These are phyloP conservation scores for Orbilia oligospora DNA, from an alignment of 2,329 filamentous ascomycete species.

Conservation along the genomic window DNA sequence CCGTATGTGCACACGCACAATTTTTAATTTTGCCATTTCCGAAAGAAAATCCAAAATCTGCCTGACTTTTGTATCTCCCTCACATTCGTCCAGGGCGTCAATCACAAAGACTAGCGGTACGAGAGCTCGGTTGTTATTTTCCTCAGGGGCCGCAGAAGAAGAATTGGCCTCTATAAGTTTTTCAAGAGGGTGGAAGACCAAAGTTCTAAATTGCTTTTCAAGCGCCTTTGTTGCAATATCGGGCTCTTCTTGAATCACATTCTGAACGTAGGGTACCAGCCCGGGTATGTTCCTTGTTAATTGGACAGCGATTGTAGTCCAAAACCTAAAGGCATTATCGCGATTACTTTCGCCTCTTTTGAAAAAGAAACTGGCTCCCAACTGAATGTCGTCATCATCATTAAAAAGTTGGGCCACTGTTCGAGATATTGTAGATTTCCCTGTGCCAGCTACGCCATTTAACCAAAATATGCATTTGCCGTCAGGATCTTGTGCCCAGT, in stretches of 20 bases:
- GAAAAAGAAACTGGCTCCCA: too few relatives aligned
- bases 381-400: conserved; percentile 20
- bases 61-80: conserved; percentile 65
- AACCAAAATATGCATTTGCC: conserved; percentile 65
- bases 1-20: not conserved
- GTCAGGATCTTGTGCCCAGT: conserved; percentile 38
- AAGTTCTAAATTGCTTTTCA: conserved; percentile 64
- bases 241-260: conserved; percentile 10
- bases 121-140: too few relatives aligned
- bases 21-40: conserved; percentile 53
- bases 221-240: conserved; percentile 62
- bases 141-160: too few relatives aligned
- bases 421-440: conserved; percentile 61
- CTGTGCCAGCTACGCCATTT: too few relatives aligned
- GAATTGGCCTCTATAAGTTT: too few relatives aligned
- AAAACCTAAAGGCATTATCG: conserved; percentile 34
- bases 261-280: conserved; percentile 8
- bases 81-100: conserved; percentile 66
- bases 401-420: conserved; percentile 48
- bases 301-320: conserved; percentile 48
- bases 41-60: conserved; percentile 61
- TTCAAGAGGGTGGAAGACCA: conserved; percentile 32
- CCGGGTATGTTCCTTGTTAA: not conserved
- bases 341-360: too few relatives aligned
- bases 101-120: conserved; percentile 62